These are phyloP conservation scores for Pythium biforme DNA, from an alignment of 352 stramenopile genomes.

Conservation along the genomic window DNA sequence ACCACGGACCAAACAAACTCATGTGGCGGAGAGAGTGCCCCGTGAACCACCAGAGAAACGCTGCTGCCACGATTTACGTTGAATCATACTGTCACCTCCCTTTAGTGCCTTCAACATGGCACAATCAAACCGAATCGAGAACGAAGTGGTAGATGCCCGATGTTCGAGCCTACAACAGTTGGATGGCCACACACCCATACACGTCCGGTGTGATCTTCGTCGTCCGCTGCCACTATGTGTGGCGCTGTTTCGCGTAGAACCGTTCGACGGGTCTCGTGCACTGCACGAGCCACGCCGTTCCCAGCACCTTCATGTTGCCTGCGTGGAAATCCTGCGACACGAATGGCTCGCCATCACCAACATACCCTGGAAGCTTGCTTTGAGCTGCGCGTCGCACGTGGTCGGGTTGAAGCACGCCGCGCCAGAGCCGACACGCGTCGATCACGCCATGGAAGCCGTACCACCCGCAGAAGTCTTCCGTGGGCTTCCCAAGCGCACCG, in stretches of 20 bases:
- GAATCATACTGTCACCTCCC: no score
- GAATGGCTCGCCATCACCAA: not conserved
- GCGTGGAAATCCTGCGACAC: not conserved
- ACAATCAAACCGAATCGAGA: no score
- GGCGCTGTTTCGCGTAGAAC: not conserved
- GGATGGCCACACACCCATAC: no score
- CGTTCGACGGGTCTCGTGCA: not conserved
- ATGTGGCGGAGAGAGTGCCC: not conserved
- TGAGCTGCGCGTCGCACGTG: not conserved
- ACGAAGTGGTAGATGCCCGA: no score
- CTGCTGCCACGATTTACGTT: no score
- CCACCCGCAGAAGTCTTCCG: not conserved
- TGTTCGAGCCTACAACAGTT: no score
- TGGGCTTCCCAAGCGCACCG: not conserved
- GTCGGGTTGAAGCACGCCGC: not conserved
- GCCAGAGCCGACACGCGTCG: not conserved
- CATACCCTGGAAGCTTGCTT: not conserved
- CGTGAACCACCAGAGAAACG: not conserved
- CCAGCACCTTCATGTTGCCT: not conserved
- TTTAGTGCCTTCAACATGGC: no score
- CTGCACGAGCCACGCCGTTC: not conserved
- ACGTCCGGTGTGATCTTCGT: no score
- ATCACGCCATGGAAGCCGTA: conserved; percentile 5
- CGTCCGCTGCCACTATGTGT: no score
- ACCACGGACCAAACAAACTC: conserved; percentile 3